Evolutionary conservation across 352 stramenopile species (phyloP).

Genomic region (Globisporangium viniferum): DNA sequence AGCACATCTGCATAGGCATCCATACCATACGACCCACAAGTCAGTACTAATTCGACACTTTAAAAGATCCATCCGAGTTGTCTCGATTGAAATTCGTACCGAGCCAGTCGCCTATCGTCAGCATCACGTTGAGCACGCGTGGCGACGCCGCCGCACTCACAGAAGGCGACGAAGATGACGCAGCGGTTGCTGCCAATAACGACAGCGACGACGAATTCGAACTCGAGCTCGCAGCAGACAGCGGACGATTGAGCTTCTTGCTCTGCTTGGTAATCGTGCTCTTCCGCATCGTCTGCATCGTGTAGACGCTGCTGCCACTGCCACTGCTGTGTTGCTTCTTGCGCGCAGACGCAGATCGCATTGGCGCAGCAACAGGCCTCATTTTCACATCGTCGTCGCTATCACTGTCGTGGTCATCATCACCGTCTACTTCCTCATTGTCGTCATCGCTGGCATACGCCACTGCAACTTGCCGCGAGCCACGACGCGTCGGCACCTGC

Average conservation of each 20-base stretch:
- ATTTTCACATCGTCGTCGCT: neutral
- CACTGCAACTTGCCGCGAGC: neutral
- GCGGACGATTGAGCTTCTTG: neutral
- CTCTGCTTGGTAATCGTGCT: neutral
- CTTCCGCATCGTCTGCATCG: neutral
- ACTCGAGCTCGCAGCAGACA: neutral
- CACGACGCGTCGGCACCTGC: neutral
- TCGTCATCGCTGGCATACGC: neutral
- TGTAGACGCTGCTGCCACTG: neutral
- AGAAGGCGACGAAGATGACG: neutral
- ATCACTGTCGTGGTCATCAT: neutral
- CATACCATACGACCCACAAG: neutral
- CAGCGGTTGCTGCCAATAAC: neutral
- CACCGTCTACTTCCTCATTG: neutral
- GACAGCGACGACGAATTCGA: neutral
- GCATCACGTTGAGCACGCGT: neutral
- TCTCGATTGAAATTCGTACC: neutral
- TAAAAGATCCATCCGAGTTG: neutral
- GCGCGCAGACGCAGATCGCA: neutral
- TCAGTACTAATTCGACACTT: neutral
- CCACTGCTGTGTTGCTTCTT: neutral
- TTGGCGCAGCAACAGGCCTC: neutral
- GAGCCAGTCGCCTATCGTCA: slow-evolving; percentile 7
- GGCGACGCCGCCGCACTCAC: neutral
- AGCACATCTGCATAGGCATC: slow-evolving; percentile 8